Evolutionary conservation across 2,329 filamentous ascomycete species (phyloP).

Genomic region (Claviceps sp.): DNA sequence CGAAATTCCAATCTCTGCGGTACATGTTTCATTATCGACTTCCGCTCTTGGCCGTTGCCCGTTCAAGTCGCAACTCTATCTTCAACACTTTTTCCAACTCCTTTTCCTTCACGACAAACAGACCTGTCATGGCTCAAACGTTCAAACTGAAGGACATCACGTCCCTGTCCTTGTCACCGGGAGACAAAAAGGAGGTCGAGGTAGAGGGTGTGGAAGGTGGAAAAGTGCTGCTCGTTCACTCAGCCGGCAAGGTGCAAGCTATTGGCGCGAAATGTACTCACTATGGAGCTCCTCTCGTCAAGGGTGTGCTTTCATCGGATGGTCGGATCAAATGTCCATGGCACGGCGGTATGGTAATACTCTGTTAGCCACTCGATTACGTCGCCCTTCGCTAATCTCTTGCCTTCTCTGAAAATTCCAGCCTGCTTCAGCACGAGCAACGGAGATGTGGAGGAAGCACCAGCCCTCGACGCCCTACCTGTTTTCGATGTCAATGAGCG

Average conservation of each 20-base stretch:
- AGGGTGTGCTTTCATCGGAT: conserved; percentile 69
- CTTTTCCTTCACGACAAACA: conserved; percentile 13
- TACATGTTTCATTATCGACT: conserved; percentile 4
- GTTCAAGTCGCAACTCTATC: background rate
- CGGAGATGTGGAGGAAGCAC: conserved; percentile 90
- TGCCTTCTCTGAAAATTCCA: conserved; percentile 17
- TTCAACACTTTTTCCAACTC: background rate
- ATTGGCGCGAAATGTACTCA: conserved; percentile 77
- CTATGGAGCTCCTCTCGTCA: conserved; percentile 80
- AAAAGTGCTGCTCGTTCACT: conserved; percentile 77
- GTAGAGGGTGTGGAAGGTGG: conserved; percentile 78
- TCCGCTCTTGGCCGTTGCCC: background rate
- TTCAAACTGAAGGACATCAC: conserved; percentile 65
- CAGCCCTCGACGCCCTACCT: conserved; percentile 73
- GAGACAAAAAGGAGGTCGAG: conserved; percentile 78
- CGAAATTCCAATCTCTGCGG: background rate
- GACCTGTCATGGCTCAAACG: conserved; percentile 36
- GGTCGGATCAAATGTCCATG: conserved; percentile 87
- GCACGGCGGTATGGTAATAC: conserved; percentile 64
- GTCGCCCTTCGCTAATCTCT: conserved; percentile 1
- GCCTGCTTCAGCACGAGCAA: conserved; percentile 86
- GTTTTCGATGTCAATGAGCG: conserved; percentile 72
- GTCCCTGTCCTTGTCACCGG: conserved; percentile 60
- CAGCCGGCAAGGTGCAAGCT: conserved; percentile 63
- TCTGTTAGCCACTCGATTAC: background rate